Conservation (phyloP, 176 grass and related monocot species). For the Oryza officinalis region DNA sequence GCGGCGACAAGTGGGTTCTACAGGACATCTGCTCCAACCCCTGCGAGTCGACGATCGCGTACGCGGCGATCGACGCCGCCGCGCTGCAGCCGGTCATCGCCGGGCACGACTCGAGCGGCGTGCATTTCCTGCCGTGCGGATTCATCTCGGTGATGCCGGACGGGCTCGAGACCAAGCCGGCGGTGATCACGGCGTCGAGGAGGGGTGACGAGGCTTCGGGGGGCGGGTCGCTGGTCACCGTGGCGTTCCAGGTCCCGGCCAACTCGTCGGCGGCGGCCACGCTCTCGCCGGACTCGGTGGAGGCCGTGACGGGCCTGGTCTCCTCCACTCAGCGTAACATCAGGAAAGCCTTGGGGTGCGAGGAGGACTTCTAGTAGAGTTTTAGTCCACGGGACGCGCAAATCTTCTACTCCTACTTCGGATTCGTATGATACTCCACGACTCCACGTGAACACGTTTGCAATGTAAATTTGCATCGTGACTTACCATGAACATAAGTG, state of each 20-base stretch:
- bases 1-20: conserved; percentile 49
- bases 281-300: conserved; percentile 40
- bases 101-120: conserved; percentile 60
- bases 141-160: conserved; percentile 63
- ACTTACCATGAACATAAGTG: neutral
- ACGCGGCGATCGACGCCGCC: conserved; percentile 52
- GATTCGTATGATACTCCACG: too few relatives aligned
- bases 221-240: conserved; percentile 59
- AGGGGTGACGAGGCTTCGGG: conserved; percentile 15
- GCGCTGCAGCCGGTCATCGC: conserved; percentile 50
- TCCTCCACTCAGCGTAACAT: conserved; percentile 61
- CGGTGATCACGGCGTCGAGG: conserved; percentile 62
- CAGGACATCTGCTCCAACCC: conserved; percentile 70
- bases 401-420: neutral
- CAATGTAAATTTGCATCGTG: neutral
- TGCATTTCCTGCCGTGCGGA: conserved; percentile 66
- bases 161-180: conserved; percentile 46
- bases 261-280: conserved; percentile 36
- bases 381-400: neutral
- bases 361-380: conserved; percentile 27
- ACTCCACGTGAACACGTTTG: too few relatives aligned
- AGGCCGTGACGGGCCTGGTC: conserved; percentile 41
- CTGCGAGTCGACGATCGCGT: conserved; percentile 61
- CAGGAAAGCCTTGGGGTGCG: conserved; percentile 56
- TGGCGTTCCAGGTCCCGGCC: conserved; percentile 62